These are phyloP conservation scores for Phanerodontia chrysosporium DNA, from an alignment of 768 basidiomycete genomes.

Conservation along the genomic window DNA sequence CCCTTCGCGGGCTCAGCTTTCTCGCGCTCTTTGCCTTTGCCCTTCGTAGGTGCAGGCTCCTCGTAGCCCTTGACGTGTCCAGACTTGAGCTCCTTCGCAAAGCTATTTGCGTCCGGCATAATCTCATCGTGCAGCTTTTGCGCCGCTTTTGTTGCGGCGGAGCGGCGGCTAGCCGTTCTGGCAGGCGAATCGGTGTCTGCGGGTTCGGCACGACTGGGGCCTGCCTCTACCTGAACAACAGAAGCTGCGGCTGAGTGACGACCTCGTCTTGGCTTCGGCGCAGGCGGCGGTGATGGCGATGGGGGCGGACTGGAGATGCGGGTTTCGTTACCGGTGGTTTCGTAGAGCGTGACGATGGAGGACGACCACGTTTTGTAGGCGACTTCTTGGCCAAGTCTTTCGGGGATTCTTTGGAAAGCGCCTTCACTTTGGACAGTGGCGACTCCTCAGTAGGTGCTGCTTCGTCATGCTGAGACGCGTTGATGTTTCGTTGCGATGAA, in stretches of 20 bases:
- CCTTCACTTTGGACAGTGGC: constrained; percentile 19
- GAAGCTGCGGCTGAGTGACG: constrained; percentile 4
- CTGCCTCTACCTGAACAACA: constrained; percentile 12
- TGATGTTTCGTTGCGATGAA: not conserved
- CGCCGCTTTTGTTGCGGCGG: constrained; percentile 51
- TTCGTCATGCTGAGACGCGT: not conserved
- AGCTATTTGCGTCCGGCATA: constrained; percentile 76
- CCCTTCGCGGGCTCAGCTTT: constrained; percentile 10
- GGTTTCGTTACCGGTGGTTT: constrained; percentile 4
- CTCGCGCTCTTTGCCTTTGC: constrained; percentile 15
- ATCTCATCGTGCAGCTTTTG: constrained; percentile 44
- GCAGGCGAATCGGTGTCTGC: constrained; percentile 10
- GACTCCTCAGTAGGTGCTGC: too few species aligned
- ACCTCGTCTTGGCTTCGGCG: not conserved
- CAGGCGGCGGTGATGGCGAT: not conserved
- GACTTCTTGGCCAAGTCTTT: constrained; percentile 22
- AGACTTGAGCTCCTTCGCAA: constrained; percentile 59
- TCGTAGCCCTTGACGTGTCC: constrained; percentile 27
- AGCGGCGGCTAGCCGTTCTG: constrained; percentile 33
- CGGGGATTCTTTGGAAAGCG: constrained; percentile 18
- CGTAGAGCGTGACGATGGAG: not conserved
- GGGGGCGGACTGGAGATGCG: not conserved
- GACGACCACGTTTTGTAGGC: constrained; percentile 10
- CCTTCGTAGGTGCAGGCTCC: constrained; percentile 15
- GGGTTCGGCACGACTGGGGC: constrained; percentile 11